phyloP scores from a whole-genome alignment of 139 green algal species.

The Desmodesmus armatus region DNA sequence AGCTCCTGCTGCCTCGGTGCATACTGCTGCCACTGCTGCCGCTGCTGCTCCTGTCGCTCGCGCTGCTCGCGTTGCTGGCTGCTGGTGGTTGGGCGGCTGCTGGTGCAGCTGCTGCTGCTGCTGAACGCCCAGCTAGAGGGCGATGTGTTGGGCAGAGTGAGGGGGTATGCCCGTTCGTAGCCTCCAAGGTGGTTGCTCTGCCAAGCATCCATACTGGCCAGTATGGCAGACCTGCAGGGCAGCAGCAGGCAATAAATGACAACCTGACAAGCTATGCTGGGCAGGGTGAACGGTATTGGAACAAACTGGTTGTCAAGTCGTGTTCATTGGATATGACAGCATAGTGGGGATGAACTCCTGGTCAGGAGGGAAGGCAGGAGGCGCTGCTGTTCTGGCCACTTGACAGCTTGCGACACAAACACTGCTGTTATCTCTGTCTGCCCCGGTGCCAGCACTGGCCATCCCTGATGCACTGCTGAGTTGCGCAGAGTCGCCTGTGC shows the following conservation, averaged over 20 bases:
- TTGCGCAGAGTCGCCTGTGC: not conserved
- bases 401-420: not conserved
- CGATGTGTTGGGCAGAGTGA: not conserved
- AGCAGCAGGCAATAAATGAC: not conserved
- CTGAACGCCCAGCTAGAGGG: not conserved
- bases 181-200: not conserved
- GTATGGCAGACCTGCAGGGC: not conserved
- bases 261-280: no score
- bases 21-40: constrained; percentile 4
- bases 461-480: not conserved
- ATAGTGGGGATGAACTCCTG: not conserved
- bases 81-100: constrained; percentile 6
- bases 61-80: not conserved
- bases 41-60: not conserved
- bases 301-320: not conserved
- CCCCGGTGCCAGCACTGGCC: not conserved
- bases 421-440: not conserved
- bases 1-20: not conserved
- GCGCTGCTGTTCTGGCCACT: not conserved
- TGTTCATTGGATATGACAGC: not conserved
- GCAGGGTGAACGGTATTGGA: no score
- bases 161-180: constrained; percentile 16
- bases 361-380: no score
- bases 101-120: not conserved
- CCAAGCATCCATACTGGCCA: not conserved